Base-by-base conservation (phyloP, 345 rosid species). In the Noccaea caerulescens region DNA sequence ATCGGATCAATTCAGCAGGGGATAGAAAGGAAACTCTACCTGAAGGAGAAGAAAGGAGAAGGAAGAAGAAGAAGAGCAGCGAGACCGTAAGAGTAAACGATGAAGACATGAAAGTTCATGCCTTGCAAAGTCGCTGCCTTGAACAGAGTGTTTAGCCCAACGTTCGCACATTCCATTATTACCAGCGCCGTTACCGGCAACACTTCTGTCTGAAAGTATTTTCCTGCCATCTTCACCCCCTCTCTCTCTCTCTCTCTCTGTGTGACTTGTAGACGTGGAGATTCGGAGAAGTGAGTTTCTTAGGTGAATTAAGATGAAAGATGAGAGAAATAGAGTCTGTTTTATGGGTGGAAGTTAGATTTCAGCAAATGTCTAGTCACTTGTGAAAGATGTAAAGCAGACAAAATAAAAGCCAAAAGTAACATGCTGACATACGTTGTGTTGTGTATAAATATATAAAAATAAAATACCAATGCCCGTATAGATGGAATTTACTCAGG, bases 1-100 rank as follows among this genome's bases (percentile, higher is more conserved):
- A 58, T 57, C 30, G 32, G 53, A 23, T 49, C n/a, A 52, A 23
- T 16, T 16, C 3, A 2, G 30, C 2, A 16, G 37, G 10, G 23
- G 2, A n/a, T n/a, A 16, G 5, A 58, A 4, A 3, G 4, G 4
- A 8, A 5, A 5, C 9, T 23, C 32, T 16, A 58, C 99, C 87
- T 85, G 91, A 11, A 50, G 56, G 96, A 87, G 78, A 91, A 58
- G 80, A 87, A 91, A 20, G 85, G 85, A 46, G 94, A 81, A 76
- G 99, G 99, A 30, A 93, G 86, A 32, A 91, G 99, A 72, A 82
- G 80, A 63, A 93, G 84, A 76, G 97, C 91, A 76, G 97, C 97
- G 20, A 91, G 68, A 49, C 79, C 92, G 60, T 89, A 89, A 63
- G 89, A 82, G 72, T 91, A 93, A 57, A 88, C 91, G 49, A 93